Evolutionary conservation across 768 basidiomycete genomes (phyloP).

Genomic region (Cantharellus cinnabarinus): DNA sequence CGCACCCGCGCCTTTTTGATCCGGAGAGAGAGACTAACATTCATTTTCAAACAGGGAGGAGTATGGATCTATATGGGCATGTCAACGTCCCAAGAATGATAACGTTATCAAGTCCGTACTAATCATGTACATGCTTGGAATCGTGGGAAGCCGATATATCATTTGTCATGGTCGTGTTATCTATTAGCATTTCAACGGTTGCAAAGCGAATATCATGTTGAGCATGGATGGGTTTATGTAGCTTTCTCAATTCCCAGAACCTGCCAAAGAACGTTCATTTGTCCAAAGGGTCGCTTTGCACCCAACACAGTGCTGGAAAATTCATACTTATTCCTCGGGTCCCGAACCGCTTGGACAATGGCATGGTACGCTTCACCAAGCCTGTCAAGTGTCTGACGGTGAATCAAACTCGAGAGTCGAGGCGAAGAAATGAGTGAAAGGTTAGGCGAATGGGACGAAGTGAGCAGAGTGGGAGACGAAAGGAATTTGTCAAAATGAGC

Average conservation of each 20-base stretch:
- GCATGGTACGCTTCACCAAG: slow-evolving; percentile 49
- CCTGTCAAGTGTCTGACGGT: slow-evolving; percentile 49
- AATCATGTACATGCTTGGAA: no score
- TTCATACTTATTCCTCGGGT: slow-evolving; percentile 70
- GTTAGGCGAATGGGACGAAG: slow-evolving; percentile 42
- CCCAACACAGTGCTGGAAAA: slow-evolving; percentile 74
- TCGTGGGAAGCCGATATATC: no score
- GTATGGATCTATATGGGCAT: neutral
- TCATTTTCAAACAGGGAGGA: neutral
- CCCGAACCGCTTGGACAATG: slow-evolving; percentile 59
- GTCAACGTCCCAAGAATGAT: no score
- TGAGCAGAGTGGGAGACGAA: slow-evolving; percentile 49
- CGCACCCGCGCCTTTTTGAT: neutral
- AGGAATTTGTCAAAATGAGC: slow-evolving; percentile 68
- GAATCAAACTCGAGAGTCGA: slow-evolving; percentile 43
- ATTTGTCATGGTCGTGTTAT: no score
- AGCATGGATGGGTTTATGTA: no score
- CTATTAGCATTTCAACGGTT: no score
- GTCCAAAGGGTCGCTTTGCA: slow-evolving; percentile 67
- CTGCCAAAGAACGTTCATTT: slow-evolving; percentile 50
- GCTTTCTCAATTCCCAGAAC: slow-evolving; percentile 49
- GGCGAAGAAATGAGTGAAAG: slow-evolving; percentile 55
- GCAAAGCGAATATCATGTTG: no score
- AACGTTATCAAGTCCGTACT: no score
- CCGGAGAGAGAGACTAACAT: no score